Conservation (phyloP, 257 asterid genomes). For the Linaria vulgaris region DNA sequence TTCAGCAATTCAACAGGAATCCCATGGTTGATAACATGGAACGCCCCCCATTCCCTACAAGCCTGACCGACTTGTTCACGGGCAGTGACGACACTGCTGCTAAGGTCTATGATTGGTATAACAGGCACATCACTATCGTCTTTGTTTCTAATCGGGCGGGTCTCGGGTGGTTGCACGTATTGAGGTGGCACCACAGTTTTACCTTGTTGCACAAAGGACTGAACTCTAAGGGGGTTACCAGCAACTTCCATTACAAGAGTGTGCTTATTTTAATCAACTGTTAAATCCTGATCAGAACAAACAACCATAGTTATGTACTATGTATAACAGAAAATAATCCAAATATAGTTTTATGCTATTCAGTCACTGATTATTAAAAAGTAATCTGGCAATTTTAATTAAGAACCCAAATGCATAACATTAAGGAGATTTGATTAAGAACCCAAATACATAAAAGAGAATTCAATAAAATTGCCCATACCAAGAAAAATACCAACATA, state of each 20-base stretch:
- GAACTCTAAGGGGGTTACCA: slow-evolving; percentile 54
- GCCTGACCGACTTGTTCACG: slow-evolving; percentile 43
- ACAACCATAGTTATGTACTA: no score
- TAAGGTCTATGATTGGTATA: slow-evolving; percentile 53
- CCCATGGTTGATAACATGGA: slow-evolving; percentile 75
- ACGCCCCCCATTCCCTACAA: slow-evolving; percentile 88
- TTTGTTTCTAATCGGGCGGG: slow-evolving; percentile 40
- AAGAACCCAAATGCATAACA: no score
- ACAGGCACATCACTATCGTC: slow-evolving; percentile 11
- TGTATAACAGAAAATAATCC: no score
- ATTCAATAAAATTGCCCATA: no score
- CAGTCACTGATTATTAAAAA: no score
- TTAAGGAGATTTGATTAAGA: no score
- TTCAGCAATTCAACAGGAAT: slow-evolving; percentile 50
- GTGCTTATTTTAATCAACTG: background rate
- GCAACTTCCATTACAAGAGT: slow-evolving; percentile 34
- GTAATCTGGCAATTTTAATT: no score
- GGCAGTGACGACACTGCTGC: slow-evolving; percentile 24
- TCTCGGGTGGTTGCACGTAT: slow-evolving; percentile 67
- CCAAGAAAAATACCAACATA: no score
- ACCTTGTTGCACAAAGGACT: slow-evolving; percentile 49
- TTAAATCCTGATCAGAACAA: background rate
- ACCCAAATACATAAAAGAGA: no score
- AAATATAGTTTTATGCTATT: no score
- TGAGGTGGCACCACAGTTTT: slow-evolving; percentile 55